A percentile compares a stretch with the other conserved stretches of the same genome.
Evolutionary conservation across 257 asterid species (phyloP).

Genomic region (Fraxinus cuspidata): DNA sequence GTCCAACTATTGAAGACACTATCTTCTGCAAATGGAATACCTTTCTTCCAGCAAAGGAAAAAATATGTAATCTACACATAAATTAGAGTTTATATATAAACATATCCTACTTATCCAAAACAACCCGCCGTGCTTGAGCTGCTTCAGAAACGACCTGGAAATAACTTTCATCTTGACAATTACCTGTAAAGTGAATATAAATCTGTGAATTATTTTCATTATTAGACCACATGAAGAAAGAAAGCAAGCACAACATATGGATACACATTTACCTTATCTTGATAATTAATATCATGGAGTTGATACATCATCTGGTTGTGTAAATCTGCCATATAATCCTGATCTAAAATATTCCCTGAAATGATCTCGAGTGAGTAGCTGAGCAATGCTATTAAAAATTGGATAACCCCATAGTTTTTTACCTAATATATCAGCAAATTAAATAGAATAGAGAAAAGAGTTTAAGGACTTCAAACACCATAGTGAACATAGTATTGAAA

Average conservation of each 20-base stretch:
- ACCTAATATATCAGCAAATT: slow-evolving; percentile 39
- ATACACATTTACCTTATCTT: slow-evolving; percentile 49
- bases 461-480: neutral
- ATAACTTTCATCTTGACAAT: slow-evolving; percentile 69
- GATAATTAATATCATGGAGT: slow-evolving; percentile 60
- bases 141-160: slow-evolving; percentile 72
- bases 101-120: slow-evolving; percentile 75
- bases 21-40: too few species aligned
- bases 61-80: too few species aligned
- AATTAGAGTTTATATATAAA: neutral
- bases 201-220: neutral
- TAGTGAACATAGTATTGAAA: neutral
- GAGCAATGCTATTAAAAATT: slow-evolving; percentile 54
- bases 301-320: slow-evolving; percentile 66
- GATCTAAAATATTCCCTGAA: slow-evolving; percentile 56
- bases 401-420: slow-evolving; percentile 57
- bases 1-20: too few species aligned
- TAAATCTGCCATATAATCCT: slow-evolving; percentile 56
- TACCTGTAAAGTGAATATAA: slow-evolving; percentile 38
- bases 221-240: neutral
- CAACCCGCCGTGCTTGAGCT: slow-evolving; percentile 64
- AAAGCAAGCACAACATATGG: neutral
- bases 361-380: slow-evolving; percentile 46
- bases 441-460: slow-evolving; percentile 14
- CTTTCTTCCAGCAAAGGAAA: too few species aligned